These are phyloP conservation scores for Corchorus olitorius DNA, from an alignment of 345 rosid genomes.

Conservation along the genomic window DNA sequence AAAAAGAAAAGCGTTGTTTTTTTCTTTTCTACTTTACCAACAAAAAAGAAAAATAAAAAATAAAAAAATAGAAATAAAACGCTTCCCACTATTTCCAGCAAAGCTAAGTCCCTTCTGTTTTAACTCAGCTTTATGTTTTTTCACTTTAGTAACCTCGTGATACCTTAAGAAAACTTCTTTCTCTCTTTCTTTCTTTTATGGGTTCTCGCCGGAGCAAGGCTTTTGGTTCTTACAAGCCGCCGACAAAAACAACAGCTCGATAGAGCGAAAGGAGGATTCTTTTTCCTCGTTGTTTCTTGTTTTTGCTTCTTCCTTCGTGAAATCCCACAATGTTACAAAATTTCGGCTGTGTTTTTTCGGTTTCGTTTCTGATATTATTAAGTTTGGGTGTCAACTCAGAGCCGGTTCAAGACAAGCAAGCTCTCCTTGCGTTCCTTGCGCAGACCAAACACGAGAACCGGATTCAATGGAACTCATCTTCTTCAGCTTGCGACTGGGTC, in stretches of 20 bases:
- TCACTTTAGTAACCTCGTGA: conserved; percentile 27
- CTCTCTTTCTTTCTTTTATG: conserved; percentile 31
- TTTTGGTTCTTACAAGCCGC: conserved; percentile 20
- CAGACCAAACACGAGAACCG: conserved; percentile 67
- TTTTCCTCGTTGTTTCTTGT: neutral
- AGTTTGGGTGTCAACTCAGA: conserved; percentile 57
- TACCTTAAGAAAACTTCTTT: conserved; percentile 1
- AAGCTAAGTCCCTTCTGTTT: conserved; percentile 22
- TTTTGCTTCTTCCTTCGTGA: neutral
- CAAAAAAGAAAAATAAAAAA: neutral
- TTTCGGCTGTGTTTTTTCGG: conserved; percentile 20
- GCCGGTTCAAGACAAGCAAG: conserved; percentile 74
- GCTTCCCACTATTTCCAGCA: conserved; percentile 25
- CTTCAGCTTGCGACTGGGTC: conserved; percentile 81
- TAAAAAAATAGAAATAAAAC: conserved; percentile 18
- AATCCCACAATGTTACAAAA: conserved; percentile 41
- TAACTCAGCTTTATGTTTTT: conserved; percentile 23
- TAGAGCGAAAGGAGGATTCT: conserved; percentile 10
- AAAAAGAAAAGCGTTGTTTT: neutral
- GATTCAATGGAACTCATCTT: conserved; percentile 71
- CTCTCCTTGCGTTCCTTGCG: conserved; percentile 69
- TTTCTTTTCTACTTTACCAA: neutral
- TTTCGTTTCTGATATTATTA: conserved; percentile 36
- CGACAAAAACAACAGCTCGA: conserved; percentile 8
- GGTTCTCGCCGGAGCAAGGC: conserved; percentile 40